These are phyloP conservation scores for Mycena olivaceomarginata DNA, from an alignment of 768 basidiomycete species.

Conservation along the genomic window DNA sequence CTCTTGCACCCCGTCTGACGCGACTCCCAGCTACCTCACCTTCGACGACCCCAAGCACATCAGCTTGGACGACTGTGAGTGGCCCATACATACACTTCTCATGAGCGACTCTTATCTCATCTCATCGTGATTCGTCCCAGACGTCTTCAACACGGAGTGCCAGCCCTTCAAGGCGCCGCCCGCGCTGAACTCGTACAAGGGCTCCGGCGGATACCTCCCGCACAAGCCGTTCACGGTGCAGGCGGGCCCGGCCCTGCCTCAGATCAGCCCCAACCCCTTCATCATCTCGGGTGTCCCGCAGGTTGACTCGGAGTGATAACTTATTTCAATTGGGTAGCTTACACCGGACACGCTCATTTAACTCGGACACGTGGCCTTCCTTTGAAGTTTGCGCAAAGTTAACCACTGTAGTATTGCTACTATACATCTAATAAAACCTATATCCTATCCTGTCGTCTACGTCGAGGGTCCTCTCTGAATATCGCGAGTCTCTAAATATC, in stretches of 20 bases:
- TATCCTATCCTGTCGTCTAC: too few species aligned
- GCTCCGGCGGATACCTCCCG: conserved; percentile 1
- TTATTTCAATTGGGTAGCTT: not conserved
- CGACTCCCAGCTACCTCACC: conserved; percentile 20
- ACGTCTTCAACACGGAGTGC: conserved; percentile 70
- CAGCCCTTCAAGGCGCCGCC: conserved; percentile 68
- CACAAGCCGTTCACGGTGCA: conserved; percentile 35
- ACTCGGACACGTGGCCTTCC: not conserved
- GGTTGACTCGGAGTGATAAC: not conserved
- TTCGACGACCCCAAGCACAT: conserved; percentile 68
- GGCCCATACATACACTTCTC: not conserved
- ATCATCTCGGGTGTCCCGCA: not conserved
- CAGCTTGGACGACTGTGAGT: conserved; percentile 68
- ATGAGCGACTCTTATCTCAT: too few species aligned
- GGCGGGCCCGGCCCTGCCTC: conserved; percentile 16
- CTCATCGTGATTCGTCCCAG: conserved; percentile 40
- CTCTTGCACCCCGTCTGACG: too few species aligned
- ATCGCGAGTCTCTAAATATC: too few species aligned
- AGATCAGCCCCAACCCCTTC: conserved; percentile 19
- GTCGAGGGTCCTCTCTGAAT: too few species aligned
- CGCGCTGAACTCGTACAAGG: conserved; percentile 43
- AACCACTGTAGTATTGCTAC: too few species aligned
- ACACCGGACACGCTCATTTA: not conserved
- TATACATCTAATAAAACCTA: too few species aligned
- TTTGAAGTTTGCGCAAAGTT: too few species aligned